These are phyloP conservation scores for Helenozyma baotianmanensis DNA, from an alignment of 805 yeast species.

Conservation along the genomic window DNA sequence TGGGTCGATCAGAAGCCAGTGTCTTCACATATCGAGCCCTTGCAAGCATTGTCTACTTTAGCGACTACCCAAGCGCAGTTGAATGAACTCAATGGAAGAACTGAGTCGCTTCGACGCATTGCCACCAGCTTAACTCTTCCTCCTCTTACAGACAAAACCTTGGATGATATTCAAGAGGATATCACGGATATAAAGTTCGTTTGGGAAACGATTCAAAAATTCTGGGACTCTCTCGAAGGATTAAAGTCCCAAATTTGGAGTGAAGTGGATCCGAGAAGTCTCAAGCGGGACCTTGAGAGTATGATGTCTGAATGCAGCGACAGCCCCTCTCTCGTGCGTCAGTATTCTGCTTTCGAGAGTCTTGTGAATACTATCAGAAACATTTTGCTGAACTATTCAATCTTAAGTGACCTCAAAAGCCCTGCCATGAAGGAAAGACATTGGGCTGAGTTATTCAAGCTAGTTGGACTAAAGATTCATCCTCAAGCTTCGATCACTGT, in stretches of 20 bases:
- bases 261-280: conserved; percentile 37
- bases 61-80: conserved; percentile 22
- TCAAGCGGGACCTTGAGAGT: conserved; percentile 49
- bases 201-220: conserved; percentile 56
- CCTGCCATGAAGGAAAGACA: conserved; percentile 62
- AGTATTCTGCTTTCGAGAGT: conserved; percentile 63
- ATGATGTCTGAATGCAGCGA: conserved; percentile 42
- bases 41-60: conserved; percentile 39
- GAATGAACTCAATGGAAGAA: conserved; percentile 16
- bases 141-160: conserved; percentile 19
- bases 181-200: conserved; percentile 52
- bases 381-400: conserved; percentile 32
- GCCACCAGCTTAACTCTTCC: conserved; percentile 30
- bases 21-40: conserved; percentile 38
- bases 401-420: conserved; percentile 46
- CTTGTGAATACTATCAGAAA: conserved; percentile 45
- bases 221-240: conserved; percentile 45
- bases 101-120: conserved; percentile 8
- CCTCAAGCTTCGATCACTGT: conserved; percentile 34
- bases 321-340: conserved; percentile 57
- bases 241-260: conserved; percentile 47
- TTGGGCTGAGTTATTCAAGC: conserved; percentile 49
- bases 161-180: conserved; percentile 41
- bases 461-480: conserved; percentile 22
- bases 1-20: conserved; percentile 52